These are phyloP conservation scores for Hamamelis virginiana DNA, from an alignment of 164 flowering plant species.

Conservation along the genomic window DNA sequence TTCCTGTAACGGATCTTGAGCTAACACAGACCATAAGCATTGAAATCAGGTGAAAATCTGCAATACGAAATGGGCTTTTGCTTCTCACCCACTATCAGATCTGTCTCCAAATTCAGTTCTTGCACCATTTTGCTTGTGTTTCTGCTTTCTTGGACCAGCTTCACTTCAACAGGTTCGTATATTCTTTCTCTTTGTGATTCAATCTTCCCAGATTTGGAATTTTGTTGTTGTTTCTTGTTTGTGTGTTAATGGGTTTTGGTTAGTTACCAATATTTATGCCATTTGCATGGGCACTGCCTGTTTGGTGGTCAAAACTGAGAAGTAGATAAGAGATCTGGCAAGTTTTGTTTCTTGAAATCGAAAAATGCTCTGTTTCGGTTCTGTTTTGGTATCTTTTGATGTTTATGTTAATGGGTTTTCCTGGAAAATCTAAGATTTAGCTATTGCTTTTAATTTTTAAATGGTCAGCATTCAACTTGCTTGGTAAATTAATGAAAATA, in stretches of 20 bases:
- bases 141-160: slow-evolving; percentile 30
- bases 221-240: background rate
- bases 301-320: background rate
- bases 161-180: slow-evolving; percentile 37
- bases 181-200: background rate
- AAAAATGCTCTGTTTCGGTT: background rate
- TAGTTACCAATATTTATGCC: background rate
- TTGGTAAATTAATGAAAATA: background rate
- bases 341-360: background rate
- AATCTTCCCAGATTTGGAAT: background rate
- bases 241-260: background rate
- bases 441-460: no score
- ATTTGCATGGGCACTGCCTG: background rate
- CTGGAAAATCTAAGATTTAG: background rate
- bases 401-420: background rate
- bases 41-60: slow-evolving; percentile 1
- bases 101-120: slow-evolving; percentile 5
- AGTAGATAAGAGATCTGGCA: background rate
- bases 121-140: slow-evolving; percentile 26
- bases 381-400: background rate
- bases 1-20: slow-evolving; percentile 5
- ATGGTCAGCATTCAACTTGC: background rate
- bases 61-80: slow-evolving; percentile 17
- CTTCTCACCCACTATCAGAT: slow-evolving; percentile 10
- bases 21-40: background rate